Percentiles rank a stretch among this genome's conserved stretches.
phyloP scores from a whole-genome alignment of 805 yeast genomes.

The Torulaspora gathmanii region DNA sequence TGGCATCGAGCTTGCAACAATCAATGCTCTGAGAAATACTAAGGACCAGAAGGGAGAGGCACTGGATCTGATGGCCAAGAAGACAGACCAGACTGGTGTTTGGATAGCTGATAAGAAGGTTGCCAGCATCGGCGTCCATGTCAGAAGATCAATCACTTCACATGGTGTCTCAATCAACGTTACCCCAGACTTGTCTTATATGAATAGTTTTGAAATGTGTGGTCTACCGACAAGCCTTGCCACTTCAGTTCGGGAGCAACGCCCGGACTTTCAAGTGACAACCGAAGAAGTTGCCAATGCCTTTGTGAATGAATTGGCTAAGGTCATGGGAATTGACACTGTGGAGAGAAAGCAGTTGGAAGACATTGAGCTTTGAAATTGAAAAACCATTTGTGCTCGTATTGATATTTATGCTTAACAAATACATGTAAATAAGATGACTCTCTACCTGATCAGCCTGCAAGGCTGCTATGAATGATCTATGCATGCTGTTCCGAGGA shows the following conservation, averaged over 20 bases:
- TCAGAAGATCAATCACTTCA: conserved; percentile 76
- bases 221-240: conserved; percentile 67
- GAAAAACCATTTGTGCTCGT: conserved; percentile 4
- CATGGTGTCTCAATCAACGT: conserved; percentile 88
- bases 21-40: conserved; percentile 39
- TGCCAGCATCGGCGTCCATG: conserved; percentile 85
- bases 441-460: not conserved
- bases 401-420: conserved; percentile 1
- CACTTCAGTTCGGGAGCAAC: conserved; percentile 44
- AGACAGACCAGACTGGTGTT: conserved; percentile 79
- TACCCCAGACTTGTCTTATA: conserved; percentile 61
- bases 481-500: conserved; percentile 14
- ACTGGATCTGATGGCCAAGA: conserved; percentile 30
- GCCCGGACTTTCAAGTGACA: conserved; percentile 13
- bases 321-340: conserved; percentile 36
- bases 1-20: conserved; percentile 54
- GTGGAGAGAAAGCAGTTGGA: conserved; percentile 39
- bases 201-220: conserved; percentile 76
- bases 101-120: conserved; percentile 70
- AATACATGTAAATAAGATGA: conserved; percentile 5
- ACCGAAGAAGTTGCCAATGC: conserved; percentile 5
- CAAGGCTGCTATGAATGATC: not conserved
- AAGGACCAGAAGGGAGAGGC: conserved; percentile 8
- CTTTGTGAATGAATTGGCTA: conserved; percentile 45
- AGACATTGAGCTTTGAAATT: conserved; percentile 24